These are phyloP conservation scores for Neurospora sp. DNA, from an alignment of 495 filamentous ascomycete species.

Conservation along the genomic window DNA sequence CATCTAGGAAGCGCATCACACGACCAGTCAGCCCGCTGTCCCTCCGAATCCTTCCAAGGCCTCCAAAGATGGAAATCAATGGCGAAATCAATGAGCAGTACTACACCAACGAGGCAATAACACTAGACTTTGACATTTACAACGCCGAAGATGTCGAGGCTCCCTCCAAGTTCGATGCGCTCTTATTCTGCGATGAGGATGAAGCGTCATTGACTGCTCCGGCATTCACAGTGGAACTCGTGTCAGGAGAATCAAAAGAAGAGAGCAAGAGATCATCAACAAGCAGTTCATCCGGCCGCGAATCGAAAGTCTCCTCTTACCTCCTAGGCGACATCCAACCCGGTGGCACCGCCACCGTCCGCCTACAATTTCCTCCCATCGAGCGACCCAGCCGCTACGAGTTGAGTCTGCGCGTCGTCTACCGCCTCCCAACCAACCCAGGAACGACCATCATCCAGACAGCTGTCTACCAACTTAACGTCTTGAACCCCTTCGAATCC, in stretches of 20 bases:
- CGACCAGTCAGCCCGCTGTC: slow-evolving; percentile 33
- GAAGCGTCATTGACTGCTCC: slow-evolving; percentile 23
- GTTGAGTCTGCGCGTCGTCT: slow-evolving; percentile 60
- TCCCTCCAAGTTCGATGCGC: slow-evolving; percentile 55
- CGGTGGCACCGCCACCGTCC: slow-evolving; percentile 18
- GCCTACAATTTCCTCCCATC: slow-evolving; percentile 40
- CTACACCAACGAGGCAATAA: slow-evolving; percentile 71
- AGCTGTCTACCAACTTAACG: slow-evolving; percentile 50
- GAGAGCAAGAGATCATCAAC: slow-evolving; percentile 14
- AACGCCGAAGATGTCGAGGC: slow-evolving; percentile 82
- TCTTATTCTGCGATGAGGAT: slow-evolving; percentile 50
- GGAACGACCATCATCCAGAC: slow-evolving; percentile 76
- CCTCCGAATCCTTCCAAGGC: slow-evolving; percentile 71
- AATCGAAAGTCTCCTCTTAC: neutral
- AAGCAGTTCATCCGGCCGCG: neutral
- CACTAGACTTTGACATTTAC: slow-evolving; percentile 53
- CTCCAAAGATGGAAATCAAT: slow-evolving; percentile 77
- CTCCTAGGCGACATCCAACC: neutral
- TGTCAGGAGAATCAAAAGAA: slow-evolving; percentile 21
- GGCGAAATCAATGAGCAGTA: slow-evolving; percentile 55
- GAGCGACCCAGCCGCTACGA: slow-evolving; percentile 51
- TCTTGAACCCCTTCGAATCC: slow-evolving; percentile 78
- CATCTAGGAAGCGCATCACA: slow-evolving; percentile 36
- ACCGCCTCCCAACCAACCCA: slow-evolving; percentile 69
- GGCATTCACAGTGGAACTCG: slow-evolving; percentile 31